Base-by-base conservation (phyloP, 768 basidiomycete species). In the Phanerochaete sordida region DNA sequence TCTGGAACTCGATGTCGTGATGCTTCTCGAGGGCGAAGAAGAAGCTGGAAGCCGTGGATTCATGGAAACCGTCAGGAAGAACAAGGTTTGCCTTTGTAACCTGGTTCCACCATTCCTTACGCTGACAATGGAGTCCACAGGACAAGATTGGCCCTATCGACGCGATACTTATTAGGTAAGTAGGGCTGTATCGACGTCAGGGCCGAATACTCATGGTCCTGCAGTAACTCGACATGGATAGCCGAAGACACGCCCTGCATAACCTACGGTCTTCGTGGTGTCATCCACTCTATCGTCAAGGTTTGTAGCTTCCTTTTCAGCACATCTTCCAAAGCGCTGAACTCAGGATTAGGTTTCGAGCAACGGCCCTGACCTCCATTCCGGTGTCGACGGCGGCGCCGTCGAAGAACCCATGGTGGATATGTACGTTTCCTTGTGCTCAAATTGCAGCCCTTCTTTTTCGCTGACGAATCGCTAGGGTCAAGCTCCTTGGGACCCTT, bases 191-290 rank as follows among this genome's bases (percentile, higher is more conserved):
- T 33, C 48, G 6, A 4, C 8, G 45, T 35, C 26, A 21, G 30
- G 12, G 6, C 19, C 16, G 19, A 15, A 11, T n/a, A 30, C 4
- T 61, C n/a, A 27, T 49, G 60, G 1, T 55, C 31, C 27, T 21
- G 12, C 61, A 93, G 91, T 65, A 98, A 99, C 70, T 98, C 95
- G 23, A 95, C 93, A 11, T 99, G 96, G 95, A 93, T 98, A 64
- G 89, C 89, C 13, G 93, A 97, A 66, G 85, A 90, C 63, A 84
- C 85, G 6, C 95, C 97, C 0, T 98, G 95, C 68, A 88, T 98
- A 54, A 97, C 95, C 0, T 97, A 96, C 70, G 97, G 97, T 3
- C 76, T 98, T 58, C 83, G 97, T 48, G 97, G 97, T 0, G 96
- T 99, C 3, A 85, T 98, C 1, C 95, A 95, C 68, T 93, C 91